A percentile compares a stretch with the other conserved stretches of the same genome.
Conservation (phyloP, 306 rosid species). For the Ceratonia siliqua region DNA sequence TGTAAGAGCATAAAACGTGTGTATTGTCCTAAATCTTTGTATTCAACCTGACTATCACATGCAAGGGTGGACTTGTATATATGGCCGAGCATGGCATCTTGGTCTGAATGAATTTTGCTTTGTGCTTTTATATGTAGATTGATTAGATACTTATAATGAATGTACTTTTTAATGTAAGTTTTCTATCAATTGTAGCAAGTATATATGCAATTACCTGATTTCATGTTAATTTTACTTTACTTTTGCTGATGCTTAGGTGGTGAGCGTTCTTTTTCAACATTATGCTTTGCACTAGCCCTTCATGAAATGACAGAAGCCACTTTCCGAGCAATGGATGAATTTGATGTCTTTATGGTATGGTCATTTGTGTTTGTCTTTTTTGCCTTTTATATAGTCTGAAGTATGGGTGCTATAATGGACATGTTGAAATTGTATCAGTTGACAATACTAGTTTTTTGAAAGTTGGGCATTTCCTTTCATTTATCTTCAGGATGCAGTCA, state of each 20-base stretch:
- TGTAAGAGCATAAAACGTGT: too few species aligned
- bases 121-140: background rate
- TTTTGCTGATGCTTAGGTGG: conserved; percentile 60
- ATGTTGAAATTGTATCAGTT: background rate
- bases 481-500: conserved; percentile 79
- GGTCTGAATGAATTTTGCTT: background rate
- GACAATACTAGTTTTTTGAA: background rate
- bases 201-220: background rate
- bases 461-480: background rate
- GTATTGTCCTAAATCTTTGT: background rate
- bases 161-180: background rate
- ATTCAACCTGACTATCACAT: background rate
- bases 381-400: background rate
- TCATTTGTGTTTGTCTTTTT: conserved; percentile 6
- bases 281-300: conserved; percentile 89
- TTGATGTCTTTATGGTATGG: conserved; percentile 92
- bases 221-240: background rate
- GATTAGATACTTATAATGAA: background rate
- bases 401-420: background rate
- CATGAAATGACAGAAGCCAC: conserved; percentile 97
- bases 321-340: conserved; percentile 96
- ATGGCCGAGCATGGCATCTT: background rate
- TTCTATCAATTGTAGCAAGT: background rate
- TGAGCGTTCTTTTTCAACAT: conserved; percentile 92
- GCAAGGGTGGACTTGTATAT: background rate